Conservation (phyloP, 805 yeast genomes). For the Suhomyces emberorum region DNA sequence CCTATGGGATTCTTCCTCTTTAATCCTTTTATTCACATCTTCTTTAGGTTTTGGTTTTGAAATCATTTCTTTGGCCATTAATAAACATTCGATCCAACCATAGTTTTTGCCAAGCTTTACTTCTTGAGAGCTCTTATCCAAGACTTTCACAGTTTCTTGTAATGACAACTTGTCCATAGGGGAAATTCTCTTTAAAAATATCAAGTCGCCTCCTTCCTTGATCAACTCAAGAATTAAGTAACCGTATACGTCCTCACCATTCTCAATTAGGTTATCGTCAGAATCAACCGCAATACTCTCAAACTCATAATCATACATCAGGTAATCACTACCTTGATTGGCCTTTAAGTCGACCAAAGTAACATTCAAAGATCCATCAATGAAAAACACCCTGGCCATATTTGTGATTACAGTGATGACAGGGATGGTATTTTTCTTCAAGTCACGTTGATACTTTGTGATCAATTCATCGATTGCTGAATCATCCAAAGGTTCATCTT, state of each 20-base stretch:
- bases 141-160: conserved; percentile 23
- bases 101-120: conserved; percentile 46
- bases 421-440: conserved; percentile 22
- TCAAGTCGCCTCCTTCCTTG: conserved; percentile 49
- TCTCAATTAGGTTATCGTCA: conserved; percentile 14
- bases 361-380: conserved; percentile 32
- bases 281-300: conserved; percentile 26
- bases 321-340: conserved; percentile 46
- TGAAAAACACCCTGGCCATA: conserved; percentile 39
- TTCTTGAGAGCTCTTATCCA: conserved; percentile 19
- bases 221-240: conserved; percentile 62
- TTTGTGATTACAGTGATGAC: conserved; percentile 40
- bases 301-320: conserved; percentile 80
- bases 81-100: conserved; percentile 68
- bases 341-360: conserved; percentile 41
- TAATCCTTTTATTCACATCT: not conserved
- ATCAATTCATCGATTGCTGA: conserved; percentile 31
- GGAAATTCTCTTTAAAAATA: conserved; percentile 43
- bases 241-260: conserved; percentile 48
- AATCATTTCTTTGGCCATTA: conserved; percentile 58
- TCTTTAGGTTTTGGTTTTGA: conserved; percentile 2
- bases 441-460: conserved; percentile 16
- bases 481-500: conserved; percentile 25
- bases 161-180: conserved; percentile 35
- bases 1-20: not conserved